Conservation (phyloP, 306 rosid genomes). For the Ammopiptanthus mongolicus region DNA sequence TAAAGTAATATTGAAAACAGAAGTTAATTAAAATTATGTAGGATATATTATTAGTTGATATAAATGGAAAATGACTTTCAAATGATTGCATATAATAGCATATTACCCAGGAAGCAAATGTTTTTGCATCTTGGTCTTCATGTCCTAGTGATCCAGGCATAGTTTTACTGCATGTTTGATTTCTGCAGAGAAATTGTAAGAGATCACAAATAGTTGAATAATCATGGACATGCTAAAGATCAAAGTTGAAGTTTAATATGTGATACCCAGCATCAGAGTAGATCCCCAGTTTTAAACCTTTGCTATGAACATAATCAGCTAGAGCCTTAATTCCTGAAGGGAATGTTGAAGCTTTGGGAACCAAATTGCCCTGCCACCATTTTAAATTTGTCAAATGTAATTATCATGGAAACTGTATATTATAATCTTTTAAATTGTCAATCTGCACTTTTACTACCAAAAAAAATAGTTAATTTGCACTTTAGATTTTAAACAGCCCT, state of each 20-base stretch:
- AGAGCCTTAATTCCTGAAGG: conserved; percentile 74
- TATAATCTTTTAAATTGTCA: neutral
- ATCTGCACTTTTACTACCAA: no score
- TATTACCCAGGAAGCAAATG: conserved; percentile 78
- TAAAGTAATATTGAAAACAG: conserved; percentile 3
- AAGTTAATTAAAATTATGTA: neutral
- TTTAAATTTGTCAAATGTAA: neutral
- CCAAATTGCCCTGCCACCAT: conserved; percentile 59
- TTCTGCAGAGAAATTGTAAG: conserved; percentile 29
- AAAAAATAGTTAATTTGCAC: no score
- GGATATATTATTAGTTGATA: neutral
- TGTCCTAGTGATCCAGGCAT: conserved; percentile 81
- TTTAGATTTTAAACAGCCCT: no score
- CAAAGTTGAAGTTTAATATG: neutral
- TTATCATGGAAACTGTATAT: neutral
- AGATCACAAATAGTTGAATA: neutral
- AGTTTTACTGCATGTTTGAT: conserved; percentile 51
- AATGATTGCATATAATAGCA: neutral
- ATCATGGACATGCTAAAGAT: neutral
- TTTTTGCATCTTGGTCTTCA: conserved; percentile 72
- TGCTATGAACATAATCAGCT: conserved; percentile 70
- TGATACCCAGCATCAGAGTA: conserved; percentile 82
- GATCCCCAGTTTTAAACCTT: conserved; percentile 69
- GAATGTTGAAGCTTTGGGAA: conserved; percentile 52
- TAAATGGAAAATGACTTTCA: neutral